Evolutionary conservation across 495 filamentous ascomycete species (phyloP).

Genomic region (Tuber umbilicatum): DNA sequence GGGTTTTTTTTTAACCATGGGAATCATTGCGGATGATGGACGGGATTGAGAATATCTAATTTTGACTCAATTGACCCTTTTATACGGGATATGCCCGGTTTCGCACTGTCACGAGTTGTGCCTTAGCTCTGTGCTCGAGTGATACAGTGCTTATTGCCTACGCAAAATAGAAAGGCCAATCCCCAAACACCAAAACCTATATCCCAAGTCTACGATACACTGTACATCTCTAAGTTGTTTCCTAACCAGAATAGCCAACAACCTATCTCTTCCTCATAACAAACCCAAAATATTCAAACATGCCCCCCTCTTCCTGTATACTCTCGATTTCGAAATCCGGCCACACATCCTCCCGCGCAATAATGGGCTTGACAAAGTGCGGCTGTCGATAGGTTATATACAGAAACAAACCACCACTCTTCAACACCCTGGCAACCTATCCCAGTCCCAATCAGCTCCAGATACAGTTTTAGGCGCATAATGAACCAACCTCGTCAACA

Average conservation of each 20-base stretch:
- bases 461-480: background rate
- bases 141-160: background rate
- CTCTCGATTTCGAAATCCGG: conserved; percentile 44
- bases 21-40: background rate
- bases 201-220: conserved; percentile 9
- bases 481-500: conserved; percentile 47
- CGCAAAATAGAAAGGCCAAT: background rate
- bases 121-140: background rate
- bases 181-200: background rate
- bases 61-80: background rate
- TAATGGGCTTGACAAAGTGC: conserved; percentile 54
- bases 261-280: conserved; percentile 45
- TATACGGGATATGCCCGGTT: background rate
- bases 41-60: background rate
- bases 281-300: conserved; percentile 52
- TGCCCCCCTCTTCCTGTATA: conserved; percentile 43
- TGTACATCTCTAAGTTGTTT: background rate
- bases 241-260: background rate
- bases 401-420: conserved; percentile 50
- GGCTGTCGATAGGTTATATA: conserved; percentile 57
- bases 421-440: conserved; percentile 52
- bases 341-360: conserved; percentile 48
- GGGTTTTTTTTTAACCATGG: background rate
- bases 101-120: background rate
- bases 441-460: conserved; percentile 26